These are phyloP conservation scores for Thalassiosira mediterranea DNA, from an alignment of 352 stramenopile genomes.

Conservation along the genomic window DNA sequence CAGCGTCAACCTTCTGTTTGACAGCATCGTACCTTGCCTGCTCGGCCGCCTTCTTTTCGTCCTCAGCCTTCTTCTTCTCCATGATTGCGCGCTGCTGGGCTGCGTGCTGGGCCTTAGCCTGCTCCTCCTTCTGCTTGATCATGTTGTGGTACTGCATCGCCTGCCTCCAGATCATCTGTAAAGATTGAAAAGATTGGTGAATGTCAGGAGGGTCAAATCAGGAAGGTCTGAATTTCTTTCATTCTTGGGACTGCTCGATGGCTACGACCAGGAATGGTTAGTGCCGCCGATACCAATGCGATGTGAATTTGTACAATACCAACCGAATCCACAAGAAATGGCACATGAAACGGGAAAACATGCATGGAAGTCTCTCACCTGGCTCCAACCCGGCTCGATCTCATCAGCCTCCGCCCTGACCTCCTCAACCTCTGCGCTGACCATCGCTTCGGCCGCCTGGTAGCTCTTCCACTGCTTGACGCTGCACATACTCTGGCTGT, in stretches of 20 bases:
- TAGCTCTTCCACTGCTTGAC: slow-evolving; percentile 86
- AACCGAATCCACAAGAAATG: too few relatives aligned
- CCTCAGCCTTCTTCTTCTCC: slow-evolving; percentile 39
- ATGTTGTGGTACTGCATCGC: slow-evolving; percentile 85
- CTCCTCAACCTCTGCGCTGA: slow-evolving; percentile 86
- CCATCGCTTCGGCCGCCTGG: slow-evolving; percentile 83
- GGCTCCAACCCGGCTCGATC: slow-evolving; percentile 85
- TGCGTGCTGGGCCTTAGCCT: slow-evolving; percentile 58
- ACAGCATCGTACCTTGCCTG: slow-evolving; percentile 53
- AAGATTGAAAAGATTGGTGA: too few relatives aligned
- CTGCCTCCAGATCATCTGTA: slow-evolving; percentile 83
- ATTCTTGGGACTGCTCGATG: too few relatives aligned
- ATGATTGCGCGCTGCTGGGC: slow-evolving; percentile 58
- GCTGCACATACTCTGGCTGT: slow-evolving; percentile 86
- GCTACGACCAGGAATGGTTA: too few relatives aligned
- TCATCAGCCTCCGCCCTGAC: slow-evolving; percentile 85
- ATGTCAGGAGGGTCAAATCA: too few relatives aligned
- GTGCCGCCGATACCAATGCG: too few relatives aligned
- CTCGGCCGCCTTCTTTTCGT: slow-evolving; percentile 41
- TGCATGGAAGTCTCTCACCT: slow-evolving; percentile 62
- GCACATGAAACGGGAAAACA: not conserved
- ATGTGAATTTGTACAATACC: too few relatives aligned
- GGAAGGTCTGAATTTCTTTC: too few relatives aligned
- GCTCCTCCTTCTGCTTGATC: slow-evolving; percentile 81
- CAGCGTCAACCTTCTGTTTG: slow-evolving; percentile 36